Evolutionary conservation across 2,329 filamentous ascomycete genomes (phyloP).

Genomic region (Grosmannia huntii): DNA sequence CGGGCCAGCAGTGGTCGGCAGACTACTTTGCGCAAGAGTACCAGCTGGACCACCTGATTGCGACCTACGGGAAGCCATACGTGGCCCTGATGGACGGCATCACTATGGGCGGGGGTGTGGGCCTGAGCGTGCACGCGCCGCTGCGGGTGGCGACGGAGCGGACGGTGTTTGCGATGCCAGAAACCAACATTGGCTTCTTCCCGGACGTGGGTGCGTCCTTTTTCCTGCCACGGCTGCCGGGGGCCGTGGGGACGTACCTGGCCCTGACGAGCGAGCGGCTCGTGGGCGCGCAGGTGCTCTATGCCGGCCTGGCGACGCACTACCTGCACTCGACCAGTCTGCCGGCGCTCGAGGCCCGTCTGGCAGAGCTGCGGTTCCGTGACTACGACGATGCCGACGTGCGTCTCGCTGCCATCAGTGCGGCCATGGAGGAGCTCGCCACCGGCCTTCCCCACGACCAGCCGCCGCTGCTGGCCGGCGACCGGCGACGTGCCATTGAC

Average conservation of each 20-base stretch:
- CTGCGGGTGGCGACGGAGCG: slow-evolving; percentile 94
- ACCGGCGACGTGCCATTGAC: slow-evolving; percentile 71
- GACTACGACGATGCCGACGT: slow-evolving; percentile 55
- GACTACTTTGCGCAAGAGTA: slow-evolving; percentile 95
- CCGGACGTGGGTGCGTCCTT: slow-evolving; percentile 95
- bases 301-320: slow-evolving; percentile 86
- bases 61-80: slow-evolving; percentile 86
- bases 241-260: slow-evolving; percentile 78
- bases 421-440: slow-evolving; percentile 82
- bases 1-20: slow-evolving; percentile 61
- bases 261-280: slow-evolving; percentile 80
- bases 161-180: slow-evolving; percentile 95
- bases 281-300: slow-evolving; percentile 74
- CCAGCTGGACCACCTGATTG: slow-evolving; percentile 87
- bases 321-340: slow-evolving; percentile 88
- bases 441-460: slow-evolving; percentile 72
- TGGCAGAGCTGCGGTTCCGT: slow-evolving; percentile 79
- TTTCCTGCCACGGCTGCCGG: slow-evolving; percentile 84
- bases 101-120: slow-evolving; percentile 96
- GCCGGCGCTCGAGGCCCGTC: slow-evolving; percentile 65
- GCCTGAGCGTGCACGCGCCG: slow-evolving; percentile 85
- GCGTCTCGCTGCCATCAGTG: slow-evolving; percentile 62
- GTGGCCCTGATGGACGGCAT: slow-evolving; percentile 95
- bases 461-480: slow-evolving; percentile 53
- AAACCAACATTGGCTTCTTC: slow-evolving; percentile 97